Evolutionary conservation across 2,329 filamentous ascomycete genomes (phyloP).

Genomic region (Elsinoe necatrix): DNA sequence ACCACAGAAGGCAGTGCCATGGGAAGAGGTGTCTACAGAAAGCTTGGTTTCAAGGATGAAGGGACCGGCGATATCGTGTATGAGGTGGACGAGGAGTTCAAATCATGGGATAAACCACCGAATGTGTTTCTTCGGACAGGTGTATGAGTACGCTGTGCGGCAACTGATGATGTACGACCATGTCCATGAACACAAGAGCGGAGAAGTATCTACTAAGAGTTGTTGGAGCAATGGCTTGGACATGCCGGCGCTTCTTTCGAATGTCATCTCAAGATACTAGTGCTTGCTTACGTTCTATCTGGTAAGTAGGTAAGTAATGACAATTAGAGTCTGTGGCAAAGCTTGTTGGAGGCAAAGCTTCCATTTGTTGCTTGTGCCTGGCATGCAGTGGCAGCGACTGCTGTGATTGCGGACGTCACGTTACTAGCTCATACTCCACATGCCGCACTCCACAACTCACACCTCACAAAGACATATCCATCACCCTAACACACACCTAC

Average conservation of each 20-base stretch:
- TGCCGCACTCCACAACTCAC: background rate
- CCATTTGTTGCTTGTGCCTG: background rate
- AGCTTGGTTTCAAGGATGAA: conserved; percentile 27
- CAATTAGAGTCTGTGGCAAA: background rate
- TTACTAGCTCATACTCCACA: background rate
- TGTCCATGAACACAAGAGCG: too few species aligned
- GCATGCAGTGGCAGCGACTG: background rate
- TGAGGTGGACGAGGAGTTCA: conserved; percentile 30
- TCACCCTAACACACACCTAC: background rate
- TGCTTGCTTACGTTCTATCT: background rate
- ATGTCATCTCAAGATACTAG: background rate
- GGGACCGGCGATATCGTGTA: conserved; percentile 25
- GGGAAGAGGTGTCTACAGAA: conserved; percentile 29
- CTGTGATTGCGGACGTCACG: background rate
- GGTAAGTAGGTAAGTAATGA: background rate
- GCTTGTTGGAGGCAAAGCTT: background rate
- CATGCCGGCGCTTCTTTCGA: too few species aligned
- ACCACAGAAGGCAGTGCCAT: conserved; percentile 32
- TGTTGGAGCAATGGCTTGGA: background rate
- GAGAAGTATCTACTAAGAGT: too few species aligned
- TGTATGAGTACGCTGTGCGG: background rate
- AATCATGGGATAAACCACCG: conserved; percentile 26
- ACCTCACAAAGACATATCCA: background rate
- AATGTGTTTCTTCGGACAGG: conserved; percentile 32
- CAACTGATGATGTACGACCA: background rate